Percentiles rank a stretch among this genome's conserved stretches.
phyloP scores from a whole-genome alignment of 306 rosid species.

The Begonia loranthoides region DNA sequence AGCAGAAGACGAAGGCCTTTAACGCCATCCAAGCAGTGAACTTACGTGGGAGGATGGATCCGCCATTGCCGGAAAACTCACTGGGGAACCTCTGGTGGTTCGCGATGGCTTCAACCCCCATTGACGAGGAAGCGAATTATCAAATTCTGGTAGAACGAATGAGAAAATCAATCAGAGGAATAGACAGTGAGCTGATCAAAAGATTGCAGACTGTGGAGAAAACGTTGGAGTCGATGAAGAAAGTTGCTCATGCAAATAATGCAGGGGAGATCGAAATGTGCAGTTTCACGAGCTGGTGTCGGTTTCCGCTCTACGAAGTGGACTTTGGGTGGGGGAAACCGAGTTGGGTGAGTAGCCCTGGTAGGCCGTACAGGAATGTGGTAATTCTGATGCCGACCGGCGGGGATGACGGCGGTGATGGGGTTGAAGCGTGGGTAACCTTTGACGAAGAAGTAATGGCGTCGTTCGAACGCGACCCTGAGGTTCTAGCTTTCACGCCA shows the following conservation, averaged over 20 bases:
- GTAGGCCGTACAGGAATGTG: conserved; percentile 10
- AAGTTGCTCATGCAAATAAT: neutral
- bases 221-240: neutral
- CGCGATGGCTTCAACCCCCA: neutral
- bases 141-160: conserved; percentile 5
- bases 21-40: conserved; percentile 14
- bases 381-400: conserved; percentile 10
- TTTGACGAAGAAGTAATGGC: conserved; percentile 20
- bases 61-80: conserved; percentile 14
- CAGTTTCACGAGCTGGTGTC: conserved; percentile 16
- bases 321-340: conserved; percentile 40
- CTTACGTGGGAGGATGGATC: conserved; percentile 21
- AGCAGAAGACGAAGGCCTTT: neutral
- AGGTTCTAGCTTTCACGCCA: conserved; percentile 1
- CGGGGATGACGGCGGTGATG: conserved; percentile 15
- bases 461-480: conserved; percentile 2
- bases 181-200: neutral
- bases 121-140: neutral
- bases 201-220: neutral
- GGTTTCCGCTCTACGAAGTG: conserved; percentile 21
- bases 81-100: conserved; percentile 16
- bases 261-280: conserved; percentile 12
- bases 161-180: conserved; percentile 7
- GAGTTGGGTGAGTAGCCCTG: conserved; percentile 16
- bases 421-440: conserved; percentile 26